phyloP scores from a whole-genome alignment of 169 alveolate genomes.

The Perkinsus olseni region DNA sequence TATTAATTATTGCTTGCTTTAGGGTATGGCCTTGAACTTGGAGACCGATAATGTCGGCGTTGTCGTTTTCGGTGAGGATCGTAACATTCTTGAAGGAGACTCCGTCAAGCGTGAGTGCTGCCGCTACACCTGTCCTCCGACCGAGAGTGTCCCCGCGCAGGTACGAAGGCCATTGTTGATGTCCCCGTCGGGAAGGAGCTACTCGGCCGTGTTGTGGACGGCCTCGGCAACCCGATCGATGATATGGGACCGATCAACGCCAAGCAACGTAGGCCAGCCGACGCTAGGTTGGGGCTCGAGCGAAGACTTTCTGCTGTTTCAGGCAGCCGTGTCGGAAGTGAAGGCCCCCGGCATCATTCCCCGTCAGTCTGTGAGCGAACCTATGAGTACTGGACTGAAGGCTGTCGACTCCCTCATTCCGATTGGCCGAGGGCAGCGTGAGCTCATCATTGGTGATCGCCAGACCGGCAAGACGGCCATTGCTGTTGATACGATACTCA shows the following conservation, averaged over 20 bases:
- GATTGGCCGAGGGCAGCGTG: slow-evolving; percentile 97
- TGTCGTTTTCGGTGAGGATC: slow-evolving; percentile 93
- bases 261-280: slow-evolving; percentile 40
- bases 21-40: slow-evolving; percentile 95
- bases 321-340: slow-evolving; percentile 81
- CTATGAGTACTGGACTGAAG: slow-evolving; percentile 92
- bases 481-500: slow-evolving; percentile 88
- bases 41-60: slow-evolving; percentile 95
- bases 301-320: background rate
- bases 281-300: background rate
- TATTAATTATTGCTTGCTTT: slow-evolving; percentile 35
- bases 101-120: slow-evolving; percentile 45
- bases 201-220: slow-evolving; percentile 95
- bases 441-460: slow-evolving; percentile 95
- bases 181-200: slow-evolving; percentile 92
- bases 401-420: slow-evolving; percentile 95
- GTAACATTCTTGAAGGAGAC: slow-evolving; percentile 91
- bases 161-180: slow-evolving; percentile 91
- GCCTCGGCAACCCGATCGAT: slow-evolving; percentile 94
- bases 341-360: slow-evolving; percentile 98
- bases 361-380: slow-evolving; percentile 92
- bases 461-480: slow-evolving; percentile 97
- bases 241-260: slow-evolving; percentile 82
- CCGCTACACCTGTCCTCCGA: too few relatives aligned
- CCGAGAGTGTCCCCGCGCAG: slow-evolving; percentile 47